Conservation (phyloP, 257 asterid species). For the Solanum gandarillasii region DNA sequence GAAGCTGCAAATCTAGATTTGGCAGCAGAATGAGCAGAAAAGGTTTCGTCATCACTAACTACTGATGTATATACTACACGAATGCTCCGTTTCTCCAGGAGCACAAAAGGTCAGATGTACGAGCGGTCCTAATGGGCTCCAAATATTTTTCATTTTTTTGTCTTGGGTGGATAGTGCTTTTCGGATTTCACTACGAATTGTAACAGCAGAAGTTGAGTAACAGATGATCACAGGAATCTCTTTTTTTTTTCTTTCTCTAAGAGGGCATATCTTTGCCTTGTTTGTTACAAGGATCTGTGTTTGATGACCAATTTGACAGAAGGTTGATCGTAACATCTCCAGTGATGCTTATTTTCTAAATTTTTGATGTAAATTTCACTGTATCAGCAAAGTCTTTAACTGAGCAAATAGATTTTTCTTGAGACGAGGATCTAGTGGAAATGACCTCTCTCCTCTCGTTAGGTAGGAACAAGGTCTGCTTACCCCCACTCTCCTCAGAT, state of each 20-base stretch:
- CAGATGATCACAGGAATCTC: neutral
- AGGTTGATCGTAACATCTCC: neutral
- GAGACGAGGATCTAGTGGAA: neutral
- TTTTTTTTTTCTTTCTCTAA: neutral
- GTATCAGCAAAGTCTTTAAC: neutral
- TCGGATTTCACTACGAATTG: neutral
- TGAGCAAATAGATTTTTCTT: neutral
- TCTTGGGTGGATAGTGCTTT: neutral
- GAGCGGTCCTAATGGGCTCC: neutral
- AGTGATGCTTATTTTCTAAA: neutral
- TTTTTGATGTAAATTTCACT: neutral
- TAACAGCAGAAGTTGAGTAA: neutral
- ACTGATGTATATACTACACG: conserved; percentile 24
- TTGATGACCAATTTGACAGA: neutral
- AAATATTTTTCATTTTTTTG: neutral
- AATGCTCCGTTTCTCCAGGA: conserved; percentile 8
- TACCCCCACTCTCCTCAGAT: neutral
- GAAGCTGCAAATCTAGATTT: conserved; percentile 11
- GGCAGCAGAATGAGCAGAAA: conserved; percentile 12
- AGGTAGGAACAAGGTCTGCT: neutral
- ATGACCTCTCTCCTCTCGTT: neutral
- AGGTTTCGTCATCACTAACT: neutral
- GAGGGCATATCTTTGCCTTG: neutral
- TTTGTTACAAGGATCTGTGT: neutral
- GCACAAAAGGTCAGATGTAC: neutral